A percentile compares a stretch with the other conserved stretches of the same genome.
These are phyloP conservation scores for Paecilomyces sp. DNA, from an alignment of 2,329 filamentous ascomycete genomes.

Conservation along the genomic window DNA sequence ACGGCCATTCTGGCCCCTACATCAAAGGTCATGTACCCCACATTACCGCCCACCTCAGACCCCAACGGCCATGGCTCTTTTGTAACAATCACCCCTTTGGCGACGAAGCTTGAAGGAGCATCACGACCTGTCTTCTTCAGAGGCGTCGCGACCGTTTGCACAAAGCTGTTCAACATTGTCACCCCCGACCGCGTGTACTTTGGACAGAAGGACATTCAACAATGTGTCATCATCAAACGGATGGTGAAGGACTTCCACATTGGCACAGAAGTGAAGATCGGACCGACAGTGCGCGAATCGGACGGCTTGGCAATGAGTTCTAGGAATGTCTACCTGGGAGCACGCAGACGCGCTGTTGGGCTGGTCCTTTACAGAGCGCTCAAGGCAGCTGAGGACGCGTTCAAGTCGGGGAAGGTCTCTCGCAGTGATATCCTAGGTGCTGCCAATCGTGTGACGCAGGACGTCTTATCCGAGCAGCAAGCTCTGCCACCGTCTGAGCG, in stretches of 20 bases:
- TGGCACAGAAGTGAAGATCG: slow-evolving; percentile 65
- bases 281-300: slow-evolving; percentile 64
- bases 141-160: slow-evolving; percentile 91
- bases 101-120: slow-evolving; percentile 72
- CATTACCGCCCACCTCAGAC: slow-evolving; percentile 64
- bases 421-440: slow-evolving; percentile 65
- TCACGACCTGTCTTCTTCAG: slow-evolving; percentile 91
- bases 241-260: slow-evolving; percentile 86
- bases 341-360: slow-evolving; percentile 63
- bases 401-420: slow-evolving; percentile 46
- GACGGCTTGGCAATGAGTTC: slow-evolving; percentile 90
- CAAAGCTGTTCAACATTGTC: slow-evolving; percentile 84
- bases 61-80: slow-evolving; percentile 77
- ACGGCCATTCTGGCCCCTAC: slow-evolving; percentile 80
- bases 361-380: slow-evolving; percentile 66
- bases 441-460: slow-evolving; percentile 55
- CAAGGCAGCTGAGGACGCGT: slow-evolving; percentile 61
- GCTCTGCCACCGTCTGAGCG: slow-evolving; percentile 53
- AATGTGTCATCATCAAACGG: slow-evolving; percentile 80
- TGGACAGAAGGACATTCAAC: slow-evolving; percentile 96
- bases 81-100: slow-evolving; percentile 81
- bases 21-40: slow-evolving; percentile 81
- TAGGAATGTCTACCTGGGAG: slow-evolving; percentile 85
- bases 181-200: slow-evolving; percentile 78
- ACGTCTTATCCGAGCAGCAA: slow-evolving; percentile 55